phyloP scores from a whole-genome alignment of 1,284 basidiomycete species.

The Trametes sp. region DNA sequence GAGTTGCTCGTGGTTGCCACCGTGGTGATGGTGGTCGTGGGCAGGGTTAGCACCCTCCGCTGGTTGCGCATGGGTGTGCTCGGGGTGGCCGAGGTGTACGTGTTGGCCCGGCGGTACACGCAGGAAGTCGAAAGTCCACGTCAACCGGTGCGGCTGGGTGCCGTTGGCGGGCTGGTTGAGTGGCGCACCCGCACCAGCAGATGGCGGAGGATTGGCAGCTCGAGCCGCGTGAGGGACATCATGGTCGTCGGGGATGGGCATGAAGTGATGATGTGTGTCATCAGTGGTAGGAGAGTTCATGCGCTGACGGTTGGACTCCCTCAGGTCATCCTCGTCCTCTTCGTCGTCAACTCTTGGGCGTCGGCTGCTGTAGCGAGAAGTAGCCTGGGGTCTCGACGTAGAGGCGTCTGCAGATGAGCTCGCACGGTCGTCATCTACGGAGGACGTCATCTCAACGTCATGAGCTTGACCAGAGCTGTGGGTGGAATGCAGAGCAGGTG shows the following conservation, averaged over 20 bases:
- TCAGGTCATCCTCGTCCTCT: conserved; percentile 36
- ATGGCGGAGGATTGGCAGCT: conserved; percentile 9
- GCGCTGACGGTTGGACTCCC: conserved; percentile 42
- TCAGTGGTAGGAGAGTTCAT: conserved; percentile 33
- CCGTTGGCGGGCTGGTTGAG: conserved; percentile 14
- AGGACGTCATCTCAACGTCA: conserved; percentile 25
- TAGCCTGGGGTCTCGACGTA: not conserved
- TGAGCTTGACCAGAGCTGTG: conserved; percentile 21
- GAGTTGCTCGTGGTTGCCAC: conserved; percentile 1
- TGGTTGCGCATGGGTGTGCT: conserved; percentile 1
- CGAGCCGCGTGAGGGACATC: conserved; percentile 25
- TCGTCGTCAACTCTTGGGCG: conserved; percentile 42
- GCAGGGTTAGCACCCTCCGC: conserved; percentile 5
- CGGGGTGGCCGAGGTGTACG: not conserved
- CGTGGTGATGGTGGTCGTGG: not conserved
- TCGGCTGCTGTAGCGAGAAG: conserved; percentile 25
- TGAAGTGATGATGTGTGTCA: conserved; percentile 21
- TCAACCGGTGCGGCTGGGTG: conserved; percentile 22
- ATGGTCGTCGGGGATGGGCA: conserved; percentile 31
- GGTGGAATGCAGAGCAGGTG: not conserved
- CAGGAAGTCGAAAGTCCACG: conserved; percentile 37
- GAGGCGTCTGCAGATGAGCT: conserved; percentile 1
- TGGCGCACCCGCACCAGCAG: conserved; percentile 4
- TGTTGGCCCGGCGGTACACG: conserved; percentile 15
- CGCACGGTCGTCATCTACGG: not conserved